phyloP scores from a whole-genome alignment of 2,329 filamentous ascomycete genomes.

The Myotisia sp. region DNA sequence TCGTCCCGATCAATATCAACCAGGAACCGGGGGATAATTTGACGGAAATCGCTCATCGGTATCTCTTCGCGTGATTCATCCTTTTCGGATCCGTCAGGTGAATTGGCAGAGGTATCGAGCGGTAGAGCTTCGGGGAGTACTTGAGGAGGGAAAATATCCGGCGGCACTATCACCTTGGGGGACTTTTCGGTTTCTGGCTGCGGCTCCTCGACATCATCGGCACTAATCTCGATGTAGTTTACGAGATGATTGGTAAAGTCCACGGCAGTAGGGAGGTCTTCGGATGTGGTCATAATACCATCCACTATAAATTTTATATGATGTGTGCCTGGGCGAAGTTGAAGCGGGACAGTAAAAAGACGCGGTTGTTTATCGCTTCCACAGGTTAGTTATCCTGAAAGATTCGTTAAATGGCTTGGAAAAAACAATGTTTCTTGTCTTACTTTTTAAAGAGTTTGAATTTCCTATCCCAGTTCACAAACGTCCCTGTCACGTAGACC shows the following conservation, averaged over 20 bases:
- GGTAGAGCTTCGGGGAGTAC: slow-evolving; percentile 25
- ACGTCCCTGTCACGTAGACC: slow-evolving; percentile 92
- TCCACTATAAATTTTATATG: slow-evolving; percentile 95
- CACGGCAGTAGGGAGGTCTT: slow-evolving; percentile 79
- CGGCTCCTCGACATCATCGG: slow-evolving; percentile 43
- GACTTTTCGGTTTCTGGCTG: slow-evolving; percentile 24
- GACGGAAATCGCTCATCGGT: slow-evolving; percentile 49
- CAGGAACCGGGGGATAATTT: slow-evolving; percentile 68
- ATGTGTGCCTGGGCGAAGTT: slow-evolving; percentile 83
- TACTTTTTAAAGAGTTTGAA: slow-evolving; percentile 75
- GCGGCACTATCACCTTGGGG: slow-evolving; percentile 21
- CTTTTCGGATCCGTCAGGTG: slow-evolving; percentile 33
- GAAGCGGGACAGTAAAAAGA: slow-evolving; percentile 61
- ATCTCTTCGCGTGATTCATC: slow-evolving; percentile 41
- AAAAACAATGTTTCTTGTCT: slow-evolving; percentile 29
- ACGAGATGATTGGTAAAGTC: slow-evolving; percentile 97
- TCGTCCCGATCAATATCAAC: slow-evolving; percentile 75
- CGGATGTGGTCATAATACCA: slow-evolving; percentile 79
- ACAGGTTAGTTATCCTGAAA: neutral
- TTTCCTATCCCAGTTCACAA: slow-evolving; percentile 94
- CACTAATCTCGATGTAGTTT: slow-evolving; percentile 88
- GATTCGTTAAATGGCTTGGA: neutral
- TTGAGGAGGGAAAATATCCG: slow-evolving; percentile 32
- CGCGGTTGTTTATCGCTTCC: slow-evolving; percentile 33
- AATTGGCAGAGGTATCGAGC: slow-evolving; percentile 15